These are phyloP conservation scores for Ensete ventricosum DNA, from an alignment of 176 grass and related monocot genomes.

Conservation along the genomic window DNA sequence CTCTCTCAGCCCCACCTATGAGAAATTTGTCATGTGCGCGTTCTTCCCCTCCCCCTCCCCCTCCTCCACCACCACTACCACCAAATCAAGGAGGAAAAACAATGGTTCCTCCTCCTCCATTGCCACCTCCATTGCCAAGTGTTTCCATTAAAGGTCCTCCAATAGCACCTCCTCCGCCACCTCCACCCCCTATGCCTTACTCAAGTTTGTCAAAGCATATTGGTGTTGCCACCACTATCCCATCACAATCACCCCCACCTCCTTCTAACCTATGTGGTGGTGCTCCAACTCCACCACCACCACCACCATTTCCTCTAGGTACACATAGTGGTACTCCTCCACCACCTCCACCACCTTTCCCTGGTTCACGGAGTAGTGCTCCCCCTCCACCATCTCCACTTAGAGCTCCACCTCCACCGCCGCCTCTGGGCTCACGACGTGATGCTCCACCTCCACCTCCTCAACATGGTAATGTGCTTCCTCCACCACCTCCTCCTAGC, in stretches of 20 bases:
- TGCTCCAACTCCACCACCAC: constrained; percentile 5
- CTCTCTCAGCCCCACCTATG: too few species aligned
- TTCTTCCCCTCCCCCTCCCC: constrained; percentile 18
- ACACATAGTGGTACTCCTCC: neutral
- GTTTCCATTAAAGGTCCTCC: neutral
- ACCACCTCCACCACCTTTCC: neutral
- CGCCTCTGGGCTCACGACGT: neutral
- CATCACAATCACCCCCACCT: neutral
- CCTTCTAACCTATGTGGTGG: neutral
- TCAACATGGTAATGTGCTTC: constrained; percentile 26
- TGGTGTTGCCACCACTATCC: constrained; percentile 15
- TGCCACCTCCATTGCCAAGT: neutral
- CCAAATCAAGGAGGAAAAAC: neutral
- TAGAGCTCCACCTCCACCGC: neutral
- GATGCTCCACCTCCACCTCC: neutral
- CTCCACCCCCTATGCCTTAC: constrained; percentile 25
- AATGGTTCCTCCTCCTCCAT: constrained; percentile 8
- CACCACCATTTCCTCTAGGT: neutral
- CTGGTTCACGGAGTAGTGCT: neutral
- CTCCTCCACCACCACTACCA: neutral
- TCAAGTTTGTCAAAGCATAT: neutral
- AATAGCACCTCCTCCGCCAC: constrained; percentile 27
- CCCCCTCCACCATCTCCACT: constrained; percentile 20
- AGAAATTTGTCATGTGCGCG: constrained; percentile 1
- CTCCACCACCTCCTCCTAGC: constrained; percentile 46